A percentile compares a stretch with the other conserved stretches of the same genome.
phyloP scores from a whole-genome alignment of 345 rosid species.

The Atalantia buxifolia region DNA sequence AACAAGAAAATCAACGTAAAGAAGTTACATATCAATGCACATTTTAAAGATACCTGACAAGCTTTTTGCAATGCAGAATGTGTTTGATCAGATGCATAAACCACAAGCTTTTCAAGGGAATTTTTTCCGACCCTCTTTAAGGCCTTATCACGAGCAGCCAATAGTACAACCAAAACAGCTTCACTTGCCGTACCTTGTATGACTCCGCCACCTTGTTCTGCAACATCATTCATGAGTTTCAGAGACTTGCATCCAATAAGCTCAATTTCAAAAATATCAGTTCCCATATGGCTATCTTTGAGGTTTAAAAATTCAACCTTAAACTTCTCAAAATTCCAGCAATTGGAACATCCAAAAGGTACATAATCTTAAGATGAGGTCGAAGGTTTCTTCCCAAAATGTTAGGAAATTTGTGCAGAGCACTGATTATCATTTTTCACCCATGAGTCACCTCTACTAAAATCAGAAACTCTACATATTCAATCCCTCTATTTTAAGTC shows the following conservation, averaged over 20 bases:
- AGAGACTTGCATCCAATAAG: not conserved
- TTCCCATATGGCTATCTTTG: not conserved
- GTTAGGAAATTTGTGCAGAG: not conserved
- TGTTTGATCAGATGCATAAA: constrained; percentile 85
- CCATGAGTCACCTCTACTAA: not conserved
- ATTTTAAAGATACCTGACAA: constrained; percentile 57
- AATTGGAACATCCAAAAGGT: not conserved
- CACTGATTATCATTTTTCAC: not conserved
- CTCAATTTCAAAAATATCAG: not conserved
- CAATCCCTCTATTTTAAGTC: not conserved
- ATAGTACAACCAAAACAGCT: constrained; percentile 71
- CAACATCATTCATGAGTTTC: constrained; percentile 15
- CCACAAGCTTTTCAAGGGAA: constrained; percentile 71
- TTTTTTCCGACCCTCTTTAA: constrained; percentile 52
- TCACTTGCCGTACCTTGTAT: constrained; percentile 96
- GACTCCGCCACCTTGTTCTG: constrained; percentile 92
- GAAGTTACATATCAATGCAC: not conserved
- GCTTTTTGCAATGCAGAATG: constrained; percentile 83
- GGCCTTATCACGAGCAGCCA: constrained; percentile 76
- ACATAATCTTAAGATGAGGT: not conserved
- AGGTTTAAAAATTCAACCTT: constrained; percentile 1
- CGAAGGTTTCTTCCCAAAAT: not conserved
- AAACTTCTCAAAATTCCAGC: not conserved
- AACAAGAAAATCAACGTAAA: not conserved
- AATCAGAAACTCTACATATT: not conserved